Percentiles rank a stretch among this genome's conserved stretches.
phyloP scores from a whole-genome alignment of 2,329 filamentous ascomycete genomes.

The Sporothrix inflata region DNA sequence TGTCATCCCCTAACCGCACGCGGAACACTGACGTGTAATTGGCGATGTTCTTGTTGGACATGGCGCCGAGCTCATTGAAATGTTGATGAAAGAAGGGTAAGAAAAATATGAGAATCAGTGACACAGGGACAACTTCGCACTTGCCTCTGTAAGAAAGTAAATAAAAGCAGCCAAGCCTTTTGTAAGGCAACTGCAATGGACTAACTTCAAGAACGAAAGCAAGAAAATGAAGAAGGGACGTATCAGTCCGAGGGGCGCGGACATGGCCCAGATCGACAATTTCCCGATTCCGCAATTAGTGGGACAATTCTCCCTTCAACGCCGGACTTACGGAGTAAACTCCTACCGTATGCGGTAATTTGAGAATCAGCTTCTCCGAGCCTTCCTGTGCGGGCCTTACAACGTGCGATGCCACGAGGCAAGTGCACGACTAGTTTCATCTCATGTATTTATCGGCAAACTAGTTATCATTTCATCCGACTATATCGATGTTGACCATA shows the following conservation, averaged over 20 bases:
- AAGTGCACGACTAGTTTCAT: background rate
- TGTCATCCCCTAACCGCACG: conserved; percentile 25
- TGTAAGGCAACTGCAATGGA: background rate
- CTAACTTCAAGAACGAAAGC: background rate
- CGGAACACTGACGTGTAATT: conserved; percentile 35
- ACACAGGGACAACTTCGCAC: too few species aligned
- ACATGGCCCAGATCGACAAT: background rate
- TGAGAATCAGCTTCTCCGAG: background rate
- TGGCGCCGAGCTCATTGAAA: background rate
- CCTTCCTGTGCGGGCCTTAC: background rate
- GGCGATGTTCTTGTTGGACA: conserved; percentile 16
- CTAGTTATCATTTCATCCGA: background rate
- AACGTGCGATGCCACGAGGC: conserved; percentile 18
- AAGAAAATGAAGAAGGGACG: background rate
- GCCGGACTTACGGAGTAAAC: conserved; percentile 16
- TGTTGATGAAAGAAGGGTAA: background rate
- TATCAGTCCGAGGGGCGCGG: background rate
- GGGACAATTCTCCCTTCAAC: background rate
- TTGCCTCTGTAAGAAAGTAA: background rate
- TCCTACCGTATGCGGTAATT: conserved; percentile 8
- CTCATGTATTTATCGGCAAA: background rate
- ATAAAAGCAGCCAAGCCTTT: background rate
- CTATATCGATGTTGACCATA: conserved; percentile 7
- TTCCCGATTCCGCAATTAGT: conserved; percentile 10
- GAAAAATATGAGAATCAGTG: background rate